Base-by-base conservation (phyloP, 805 yeast genomes). In the Saturnispora hagleri region DNA sequence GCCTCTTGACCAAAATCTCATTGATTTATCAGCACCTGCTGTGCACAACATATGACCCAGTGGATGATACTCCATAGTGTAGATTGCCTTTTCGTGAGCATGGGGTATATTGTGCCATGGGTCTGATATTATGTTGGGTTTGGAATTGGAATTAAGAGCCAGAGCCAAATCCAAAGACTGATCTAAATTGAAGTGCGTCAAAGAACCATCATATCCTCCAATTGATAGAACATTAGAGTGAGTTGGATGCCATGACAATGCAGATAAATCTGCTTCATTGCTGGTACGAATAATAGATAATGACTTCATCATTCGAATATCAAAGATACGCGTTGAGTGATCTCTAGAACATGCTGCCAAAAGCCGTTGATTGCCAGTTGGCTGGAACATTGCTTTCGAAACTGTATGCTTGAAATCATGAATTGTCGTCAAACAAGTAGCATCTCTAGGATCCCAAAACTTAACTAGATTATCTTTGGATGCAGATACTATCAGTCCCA, bases 371-470 rank as follows among this genome's bases (percentile, higher is more conserved):
- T 73, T 79, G 1, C 90, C 89, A 8, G 53, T 61, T 26, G 62
- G 62, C 69, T 93, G 98, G 65, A 93, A 93, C 61, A 79, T 73
- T 1, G 95, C 81, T 59, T 84, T 82, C 33, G 89, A 80, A n/a
- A 93, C 88, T 0, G 98, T 91, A 68, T 93, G 96, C 62, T 95
- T 93, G 69, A 88, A 91, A 12, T 95, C 96, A 62, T 89, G 88
- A 28, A 93, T 67, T 0, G 97, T 90, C 2, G 89, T 73, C 6
- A 93, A 72, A 57, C 91, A 82, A 46, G 75, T 74, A 0, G 84
- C 81, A 5, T 80, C 74, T 56, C 99, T 75, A 10, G 99, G 99
- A 65, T 93, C 99, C 99, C 99, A 93, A 26, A 93, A 72, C 68
- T 90, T 89, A 46, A 93, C 79, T 58, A 89, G 71, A 67, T 95